A percentile compares a stretch with the other conserved stretches of the same genome.
Conservation (phyloP, 345 rosid genomes). For the Eucalyptus albens region DNA sequence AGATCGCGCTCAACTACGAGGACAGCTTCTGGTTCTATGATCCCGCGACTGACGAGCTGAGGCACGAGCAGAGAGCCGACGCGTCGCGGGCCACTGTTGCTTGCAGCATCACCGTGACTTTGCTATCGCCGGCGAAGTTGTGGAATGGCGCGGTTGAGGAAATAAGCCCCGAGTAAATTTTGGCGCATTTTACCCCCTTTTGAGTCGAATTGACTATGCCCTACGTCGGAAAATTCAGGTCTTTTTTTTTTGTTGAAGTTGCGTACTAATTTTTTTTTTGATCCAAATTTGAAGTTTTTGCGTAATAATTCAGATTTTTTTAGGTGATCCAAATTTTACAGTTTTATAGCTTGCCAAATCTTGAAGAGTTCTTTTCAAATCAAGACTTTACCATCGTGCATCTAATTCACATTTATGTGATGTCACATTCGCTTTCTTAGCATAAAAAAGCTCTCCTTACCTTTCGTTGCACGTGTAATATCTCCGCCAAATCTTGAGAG, state of each 20-base stretch:
- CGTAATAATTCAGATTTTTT: not conserved
- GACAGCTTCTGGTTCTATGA: not conserved
- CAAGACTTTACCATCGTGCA: too few relatives aligned
- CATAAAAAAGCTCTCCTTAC: not conserved
- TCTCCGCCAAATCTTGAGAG: not conserved
- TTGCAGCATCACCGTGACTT: not conserved
- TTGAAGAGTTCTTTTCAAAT: too few relatives aligned
- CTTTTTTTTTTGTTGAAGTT: not conserved
- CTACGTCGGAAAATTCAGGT: not conserved
- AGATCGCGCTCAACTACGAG: not conserved
- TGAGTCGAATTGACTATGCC: not conserved
- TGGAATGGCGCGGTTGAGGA: not conserved
- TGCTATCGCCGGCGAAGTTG: not conserved
- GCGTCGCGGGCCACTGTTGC: not conserved
- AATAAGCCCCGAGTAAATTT: not conserved
- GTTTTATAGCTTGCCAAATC: not conserved
- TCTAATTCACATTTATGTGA: not conserved
- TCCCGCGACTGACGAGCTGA: not conserved
- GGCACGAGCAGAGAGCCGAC: not conserved
- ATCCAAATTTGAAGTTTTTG: not conserved
- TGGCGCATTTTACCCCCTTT: not conserved
- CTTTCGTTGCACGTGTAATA: not conserved
- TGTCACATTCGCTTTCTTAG: not conserved
- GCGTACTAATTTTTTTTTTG: not conserved
- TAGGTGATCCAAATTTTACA: not conserved